Evolutionary conservation across 2,329 filamentous ascomycete genomes (phyloP).

Genomic region (Ophiostoma perfectum): DNA sequence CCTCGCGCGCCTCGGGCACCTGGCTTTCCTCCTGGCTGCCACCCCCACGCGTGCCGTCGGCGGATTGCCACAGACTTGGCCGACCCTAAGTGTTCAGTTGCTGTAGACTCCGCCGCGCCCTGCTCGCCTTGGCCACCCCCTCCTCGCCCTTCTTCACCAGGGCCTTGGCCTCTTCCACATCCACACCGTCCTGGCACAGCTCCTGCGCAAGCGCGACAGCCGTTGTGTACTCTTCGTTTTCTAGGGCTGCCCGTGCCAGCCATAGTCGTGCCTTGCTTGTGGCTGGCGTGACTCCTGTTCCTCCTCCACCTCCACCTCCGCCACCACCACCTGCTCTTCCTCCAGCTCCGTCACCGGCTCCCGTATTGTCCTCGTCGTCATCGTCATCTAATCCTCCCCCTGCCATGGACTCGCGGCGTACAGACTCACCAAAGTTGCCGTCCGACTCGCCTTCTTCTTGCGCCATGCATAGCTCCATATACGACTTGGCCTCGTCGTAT

Average conservation of each 20-base stretch:
- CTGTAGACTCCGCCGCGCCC: background rate
- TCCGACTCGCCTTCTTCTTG: slow-evolving; percentile 70
- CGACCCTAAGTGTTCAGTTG: background rate
- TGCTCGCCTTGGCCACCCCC: slow-evolving; percentile 6
- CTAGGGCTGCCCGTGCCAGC: slow-evolving; percentile 79
- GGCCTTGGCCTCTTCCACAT: slow-evolving; percentile 95
- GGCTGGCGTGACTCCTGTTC: slow-evolving; percentile 66
- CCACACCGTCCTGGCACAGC: slow-evolving; percentile 89
- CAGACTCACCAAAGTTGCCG: slow-evolving; percentile 42
- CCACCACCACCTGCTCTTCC: slow-evolving; percentile 32
- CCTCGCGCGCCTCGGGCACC: background rate
- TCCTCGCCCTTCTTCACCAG: slow-evolving; percentile 47
- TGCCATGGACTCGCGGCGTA: slow-evolving; percentile 48
- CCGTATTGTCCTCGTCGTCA: slow-evolving; percentile 38
- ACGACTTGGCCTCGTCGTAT: slow-evolving; percentile 74
- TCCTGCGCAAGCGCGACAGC: slow-evolving; percentile 81
- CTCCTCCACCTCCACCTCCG: slow-evolving; percentile 33
- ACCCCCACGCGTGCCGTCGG: background rate
- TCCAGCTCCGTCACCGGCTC: background rate
- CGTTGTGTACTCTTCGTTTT: slow-evolving; percentile 65
- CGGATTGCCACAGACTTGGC: background rate
- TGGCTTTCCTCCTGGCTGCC: background rate
- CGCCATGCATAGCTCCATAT: slow-evolving; percentile 92
- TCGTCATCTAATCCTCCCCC: slow-evolving; percentile 35
- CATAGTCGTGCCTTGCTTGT: slow-evolving; percentile 92